Percentiles rank a stretch among this genome's conserved stretches.
These are phyloP conservation scores for Epichloe typhina DNA, from an alignment of 2,329 filamentous ascomycete genomes.

Conservation along the genomic window DNA sequence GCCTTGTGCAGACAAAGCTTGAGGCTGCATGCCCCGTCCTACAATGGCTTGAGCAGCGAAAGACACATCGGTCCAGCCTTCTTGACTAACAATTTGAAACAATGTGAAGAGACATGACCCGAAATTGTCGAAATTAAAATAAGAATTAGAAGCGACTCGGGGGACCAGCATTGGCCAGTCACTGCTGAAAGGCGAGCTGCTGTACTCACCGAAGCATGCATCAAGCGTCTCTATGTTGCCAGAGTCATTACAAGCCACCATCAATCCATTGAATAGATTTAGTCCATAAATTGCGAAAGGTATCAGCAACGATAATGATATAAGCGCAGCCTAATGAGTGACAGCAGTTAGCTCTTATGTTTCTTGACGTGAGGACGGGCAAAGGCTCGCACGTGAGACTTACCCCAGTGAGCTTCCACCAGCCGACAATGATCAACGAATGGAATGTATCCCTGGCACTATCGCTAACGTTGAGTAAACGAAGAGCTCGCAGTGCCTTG, in stretches of 20 bases:
- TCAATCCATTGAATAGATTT: conserved; percentile 78
- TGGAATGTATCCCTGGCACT: conserved; percentile 94
- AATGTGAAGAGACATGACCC: conserved; percentile 88
- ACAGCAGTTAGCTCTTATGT: conserved; percentile 7
- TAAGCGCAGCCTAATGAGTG: conserved; percentile 57
- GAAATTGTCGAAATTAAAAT: conserved; percentile 90
- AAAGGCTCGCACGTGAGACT: conserved; percentile 17
- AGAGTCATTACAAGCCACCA: conserved; percentile 62
- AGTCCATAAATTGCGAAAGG: conserved; percentile 94
- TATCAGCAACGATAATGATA: conserved; percentile 85
- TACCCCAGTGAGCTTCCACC: conserved; percentile 83
- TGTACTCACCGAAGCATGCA: conserved; percentile 77
- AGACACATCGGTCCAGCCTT: conserved; percentile 94
- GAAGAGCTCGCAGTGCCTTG: conserved; percentile 84
- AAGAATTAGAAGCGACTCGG: conserved; percentile 66
- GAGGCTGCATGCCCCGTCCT: conserved; percentile 60
- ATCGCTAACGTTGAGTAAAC: conserved; percentile 89
- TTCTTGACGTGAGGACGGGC: background rate
- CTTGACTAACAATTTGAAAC: conserved; percentile 97
- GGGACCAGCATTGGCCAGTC: conserved; percentile 70
- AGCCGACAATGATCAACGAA: conserved; percentile 84
- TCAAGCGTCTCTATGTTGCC: conserved; percentile 44
- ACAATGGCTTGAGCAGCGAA: conserved; percentile 73
- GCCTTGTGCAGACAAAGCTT: conserved; percentile 54
- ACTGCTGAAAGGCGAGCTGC: conserved; percentile 56